Conservation (phyloP, 495 filamentous ascomycete species). For the Aspergillus campestris region DNA sequence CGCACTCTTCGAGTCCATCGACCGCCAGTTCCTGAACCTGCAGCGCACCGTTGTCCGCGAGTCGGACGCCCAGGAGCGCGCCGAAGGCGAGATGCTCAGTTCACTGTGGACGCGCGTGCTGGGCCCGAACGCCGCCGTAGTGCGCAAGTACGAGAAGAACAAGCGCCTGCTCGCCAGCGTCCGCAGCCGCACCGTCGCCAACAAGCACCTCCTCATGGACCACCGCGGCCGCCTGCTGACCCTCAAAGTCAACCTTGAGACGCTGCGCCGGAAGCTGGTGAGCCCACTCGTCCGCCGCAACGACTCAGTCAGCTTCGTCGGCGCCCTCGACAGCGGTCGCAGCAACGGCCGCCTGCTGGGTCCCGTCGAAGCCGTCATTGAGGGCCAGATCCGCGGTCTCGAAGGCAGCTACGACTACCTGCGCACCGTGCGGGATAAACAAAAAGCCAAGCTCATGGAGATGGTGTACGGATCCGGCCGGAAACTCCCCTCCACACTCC, state of each 20-base stretch:
- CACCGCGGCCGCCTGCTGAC: constrained; percentile 72
- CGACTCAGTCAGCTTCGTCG: constrained; percentile 38
- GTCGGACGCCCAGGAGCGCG: constrained; percentile 64
- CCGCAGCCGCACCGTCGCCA: constrained; percentile 70
- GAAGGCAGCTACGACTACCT: constrained; percentile 72
- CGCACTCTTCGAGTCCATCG: constrained; percentile 75
- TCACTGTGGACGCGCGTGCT: constrained; percentile 81
- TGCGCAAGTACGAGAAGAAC: constrained; percentile 87
- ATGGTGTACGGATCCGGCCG: constrained; percentile 59
- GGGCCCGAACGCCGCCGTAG: constrained; percentile 56
- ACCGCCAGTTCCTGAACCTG: constrained; percentile 79
- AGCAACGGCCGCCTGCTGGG: constrained; percentile 53
- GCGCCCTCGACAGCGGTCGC: constrained; percentile 22
- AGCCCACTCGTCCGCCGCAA: constrained; percentile 69
- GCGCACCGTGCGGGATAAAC: constrained; percentile 58
- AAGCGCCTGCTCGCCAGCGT: constrained; percentile 64
- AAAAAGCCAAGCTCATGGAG: constrained; percentile 79
- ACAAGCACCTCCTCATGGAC: constrained; percentile 74
- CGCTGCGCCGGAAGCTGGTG: constrained; percentile 64
- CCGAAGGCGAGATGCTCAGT: constrained; percentile 69
- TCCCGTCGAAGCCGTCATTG: constrained; percentile 46
- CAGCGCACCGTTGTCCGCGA: constrained; percentile 82
- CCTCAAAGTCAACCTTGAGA: constrained; percentile 75
- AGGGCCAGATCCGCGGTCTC: constrained; percentile 75
- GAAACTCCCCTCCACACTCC: constrained; percentile 19